Evolutionary conservation across 345 rosid species (phyloP).

Genomic region (Lepidium didymum): DNA sequence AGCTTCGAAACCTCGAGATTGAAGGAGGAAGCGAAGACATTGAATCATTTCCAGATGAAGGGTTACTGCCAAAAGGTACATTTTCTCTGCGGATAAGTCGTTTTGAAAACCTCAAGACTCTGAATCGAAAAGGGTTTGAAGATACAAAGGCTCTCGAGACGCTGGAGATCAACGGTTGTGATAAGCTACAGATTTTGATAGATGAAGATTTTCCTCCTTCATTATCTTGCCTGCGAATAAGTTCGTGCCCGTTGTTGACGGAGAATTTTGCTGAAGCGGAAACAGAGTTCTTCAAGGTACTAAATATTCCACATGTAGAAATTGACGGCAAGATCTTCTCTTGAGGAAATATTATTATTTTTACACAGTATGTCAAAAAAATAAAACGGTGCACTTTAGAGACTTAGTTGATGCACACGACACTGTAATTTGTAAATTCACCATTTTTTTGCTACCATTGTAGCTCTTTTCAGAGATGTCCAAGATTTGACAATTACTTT

Average conservation of each 20-base stretch:
- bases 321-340: constrained; percentile 20
- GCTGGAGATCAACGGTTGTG: constrained; percentile 29
- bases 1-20: constrained; percentile 29
- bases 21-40: constrained; percentile 24
- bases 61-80: constrained; percentile 25
- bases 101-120: constrained; percentile 10
- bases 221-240: constrained; percentile 21
- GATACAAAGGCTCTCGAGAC: constrained; percentile 17
- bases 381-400: background rate
- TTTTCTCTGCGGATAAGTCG: constrained; percentile 23
- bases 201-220: constrained; percentile 33
- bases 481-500: background rate
- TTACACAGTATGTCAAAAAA: background rate
- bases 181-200: constrained; percentile 24
- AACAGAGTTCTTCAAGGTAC: constrained; percentile 18
- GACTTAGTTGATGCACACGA: constrained; percentile 20
- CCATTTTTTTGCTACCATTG: background rate
- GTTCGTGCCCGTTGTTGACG: constrained; percentile 20
- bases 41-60: constrained; percentile 34
- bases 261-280: constrained; percentile 7
- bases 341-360: background rate
- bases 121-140: constrained; percentile 23
- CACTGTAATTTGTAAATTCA: background rate
- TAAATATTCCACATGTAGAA: constrained; percentile 17
- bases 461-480: background rate